These are phyloP conservation scores for Senna siamea DNA, from an alignment of 306 rosid species.

Conservation along the genomic window DNA sequence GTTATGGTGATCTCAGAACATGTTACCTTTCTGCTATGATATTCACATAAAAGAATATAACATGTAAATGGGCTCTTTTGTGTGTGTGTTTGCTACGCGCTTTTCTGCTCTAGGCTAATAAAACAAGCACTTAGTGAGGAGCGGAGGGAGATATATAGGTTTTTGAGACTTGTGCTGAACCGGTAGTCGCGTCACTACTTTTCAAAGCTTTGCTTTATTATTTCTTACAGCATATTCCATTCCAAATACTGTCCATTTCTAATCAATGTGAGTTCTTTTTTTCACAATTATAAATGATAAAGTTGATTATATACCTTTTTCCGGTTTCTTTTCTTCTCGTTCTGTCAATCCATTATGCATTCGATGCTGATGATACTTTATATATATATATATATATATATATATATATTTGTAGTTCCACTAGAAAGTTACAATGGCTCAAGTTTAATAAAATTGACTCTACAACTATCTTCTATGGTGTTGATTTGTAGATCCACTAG, in stretches of 20 bases:
- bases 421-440: constrained; percentile 12
- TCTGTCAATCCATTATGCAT: neutral
- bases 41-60: constrained; percentile 9
- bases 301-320: constrained; percentile 19
- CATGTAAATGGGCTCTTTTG: neutral
- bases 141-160: neutral
- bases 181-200: neutral
- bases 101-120: no score
- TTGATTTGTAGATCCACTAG: constrained; percentile 33
- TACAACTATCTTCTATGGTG: neutral
- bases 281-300: neutral
- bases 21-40: constrained; percentile 27
- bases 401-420: constrained; percentile 36
- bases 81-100: neutral
- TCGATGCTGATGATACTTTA: neutral
- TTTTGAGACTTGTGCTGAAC: neutral
- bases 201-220: constrained; percentile 17
- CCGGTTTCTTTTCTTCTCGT: neutral
- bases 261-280: neutral
- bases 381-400: no score
- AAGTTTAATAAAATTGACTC: neutral
- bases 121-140: neutral
- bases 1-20: neutral
- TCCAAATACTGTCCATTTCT: constrained; percentile 13
- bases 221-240: neutral